phyloP scores from a whole-genome alignment of 2,329 filamentous ascomycete species.

The Arachnopeziza araneosa region DNA sequence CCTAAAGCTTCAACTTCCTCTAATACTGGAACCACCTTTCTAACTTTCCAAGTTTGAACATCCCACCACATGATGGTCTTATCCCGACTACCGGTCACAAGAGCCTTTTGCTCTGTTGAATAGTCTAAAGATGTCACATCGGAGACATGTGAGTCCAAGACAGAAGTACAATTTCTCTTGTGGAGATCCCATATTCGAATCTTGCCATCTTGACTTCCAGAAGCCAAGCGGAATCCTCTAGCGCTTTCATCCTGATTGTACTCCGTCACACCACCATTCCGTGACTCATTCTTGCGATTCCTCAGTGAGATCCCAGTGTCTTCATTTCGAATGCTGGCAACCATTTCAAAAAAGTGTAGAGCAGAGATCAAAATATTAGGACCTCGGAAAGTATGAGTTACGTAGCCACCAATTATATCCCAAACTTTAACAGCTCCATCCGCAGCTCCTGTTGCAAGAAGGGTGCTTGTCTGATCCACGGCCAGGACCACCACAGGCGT shows the following conservation, averaged over 20 bases:
- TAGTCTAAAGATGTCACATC: constrained; percentile 87
- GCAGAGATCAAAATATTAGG: constrained; percentile 89
- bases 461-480: constrained; percentile 79
- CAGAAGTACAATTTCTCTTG: constrained; percentile 69
- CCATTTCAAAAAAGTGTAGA: constrained; percentile 81
- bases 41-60: constrained; percentile 73
- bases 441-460: constrained; percentile 87
- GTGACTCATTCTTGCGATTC: constrained; percentile 41
- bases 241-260: constrained; percentile 39
- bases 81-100: constrained; percentile 84
- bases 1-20: constrained; percentile 82
- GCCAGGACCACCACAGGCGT: constrained; percentile 85
- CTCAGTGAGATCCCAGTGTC: constrained; percentile 31
- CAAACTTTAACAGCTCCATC: constrained; percentile 95
- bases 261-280: constrained; percentile 40
- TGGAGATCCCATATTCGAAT: constrained; percentile 88
- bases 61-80: constrained; percentile 95
- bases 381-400: constrained; percentile 92
- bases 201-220: constrained; percentile 90
- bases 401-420: constrained; percentile 86
- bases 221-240: constrained; percentile 72
- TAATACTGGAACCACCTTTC: constrained; percentile 74
- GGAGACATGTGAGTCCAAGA: constrained; percentile 90
- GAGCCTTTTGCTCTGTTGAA: constrained; percentile 63
- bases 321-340: constrained; percentile 37